Percentiles rank a stretch among this genome's conserved stretches.
These are phyloP conservation scores for Mortierella sp. DNA, from an alignment of 371 early-diverging fungal species.

Conservation along the genomic window DNA sequence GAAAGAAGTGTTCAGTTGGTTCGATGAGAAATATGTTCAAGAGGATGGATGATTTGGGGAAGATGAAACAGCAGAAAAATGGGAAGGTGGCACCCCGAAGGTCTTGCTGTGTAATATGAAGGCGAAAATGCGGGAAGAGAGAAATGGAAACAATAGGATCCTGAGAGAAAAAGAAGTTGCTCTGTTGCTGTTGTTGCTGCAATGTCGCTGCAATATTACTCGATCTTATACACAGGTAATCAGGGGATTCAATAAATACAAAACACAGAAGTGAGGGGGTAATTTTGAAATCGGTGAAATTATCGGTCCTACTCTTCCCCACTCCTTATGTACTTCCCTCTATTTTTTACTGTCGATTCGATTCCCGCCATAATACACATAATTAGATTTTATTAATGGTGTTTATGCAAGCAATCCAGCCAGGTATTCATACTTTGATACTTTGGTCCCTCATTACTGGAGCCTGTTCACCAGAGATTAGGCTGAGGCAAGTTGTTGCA, in stretches of 20 bases:
- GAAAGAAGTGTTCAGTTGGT: neutral
- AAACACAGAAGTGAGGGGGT: too few species aligned
- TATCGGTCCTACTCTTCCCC: too few species aligned
- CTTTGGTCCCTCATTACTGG: too few species aligned
- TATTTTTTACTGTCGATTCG: neutral
- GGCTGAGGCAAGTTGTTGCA: too few species aligned
- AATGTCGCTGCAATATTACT: too few species aligned
- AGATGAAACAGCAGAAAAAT: neutral
- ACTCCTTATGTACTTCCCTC: too few species aligned
- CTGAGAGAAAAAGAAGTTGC: too few species aligned
- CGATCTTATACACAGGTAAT: too few species aligned
- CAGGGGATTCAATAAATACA: too few species aligned
- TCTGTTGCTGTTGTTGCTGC: neutral
- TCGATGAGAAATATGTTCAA: neutral
- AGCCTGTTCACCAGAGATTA: too few species aligned
- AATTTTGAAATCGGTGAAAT: too few species aligned
- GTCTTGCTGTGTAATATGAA: neutral
- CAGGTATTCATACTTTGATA: too few species aligned
- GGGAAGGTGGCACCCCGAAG: neutral
- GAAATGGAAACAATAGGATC: neutral
- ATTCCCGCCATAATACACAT: neutral
- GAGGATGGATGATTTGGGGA: neutral
- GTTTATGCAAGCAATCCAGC: neutral
- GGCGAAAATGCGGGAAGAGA: neutral
- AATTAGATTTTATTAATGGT: neutral